Conservation (phyloP, 2,329 filamentous ascomycete species). For the Neurospora sp. region DNA sequence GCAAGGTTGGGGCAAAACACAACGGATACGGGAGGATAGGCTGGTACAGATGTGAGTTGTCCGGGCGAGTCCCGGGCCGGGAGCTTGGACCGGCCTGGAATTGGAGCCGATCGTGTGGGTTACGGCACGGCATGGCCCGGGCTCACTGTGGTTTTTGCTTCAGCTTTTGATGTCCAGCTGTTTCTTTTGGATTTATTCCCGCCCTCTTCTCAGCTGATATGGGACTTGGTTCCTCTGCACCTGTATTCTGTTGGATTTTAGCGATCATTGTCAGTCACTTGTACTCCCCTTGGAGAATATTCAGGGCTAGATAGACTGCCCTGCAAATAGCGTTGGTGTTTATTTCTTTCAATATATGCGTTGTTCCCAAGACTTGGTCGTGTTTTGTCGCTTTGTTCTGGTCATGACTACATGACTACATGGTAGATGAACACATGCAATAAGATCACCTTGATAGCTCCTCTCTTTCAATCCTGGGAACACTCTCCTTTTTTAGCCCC, state of each 20-base stretch:
- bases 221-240: not conserved
- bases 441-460: too few species aligned
- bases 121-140: not conserved
- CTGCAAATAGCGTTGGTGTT: not conserved
- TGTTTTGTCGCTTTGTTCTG: not conserved
- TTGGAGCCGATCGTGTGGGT: not conserved
- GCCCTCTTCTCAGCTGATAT: not conserved
- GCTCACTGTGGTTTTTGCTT: not conserved
- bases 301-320: not conserved
- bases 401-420: too few species aligned
- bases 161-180: not conserved
- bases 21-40: not conserved
- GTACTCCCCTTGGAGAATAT: not conserved
- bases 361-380: not conserved
- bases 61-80: not conserved
- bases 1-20: not conserved
- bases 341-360: not conserved
- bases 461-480: too few species aligned
- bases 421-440: not conserved
- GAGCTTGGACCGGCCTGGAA: not conserved
- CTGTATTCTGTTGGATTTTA: not conserved
- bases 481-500: too few species aligned
- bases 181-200: not conserved
- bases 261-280: not conserved
- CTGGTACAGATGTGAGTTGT: not conserved